Conservation (phyloP, 1,284 basidiomycete genomes). For the Ceratobasidium sp. region DNA sequence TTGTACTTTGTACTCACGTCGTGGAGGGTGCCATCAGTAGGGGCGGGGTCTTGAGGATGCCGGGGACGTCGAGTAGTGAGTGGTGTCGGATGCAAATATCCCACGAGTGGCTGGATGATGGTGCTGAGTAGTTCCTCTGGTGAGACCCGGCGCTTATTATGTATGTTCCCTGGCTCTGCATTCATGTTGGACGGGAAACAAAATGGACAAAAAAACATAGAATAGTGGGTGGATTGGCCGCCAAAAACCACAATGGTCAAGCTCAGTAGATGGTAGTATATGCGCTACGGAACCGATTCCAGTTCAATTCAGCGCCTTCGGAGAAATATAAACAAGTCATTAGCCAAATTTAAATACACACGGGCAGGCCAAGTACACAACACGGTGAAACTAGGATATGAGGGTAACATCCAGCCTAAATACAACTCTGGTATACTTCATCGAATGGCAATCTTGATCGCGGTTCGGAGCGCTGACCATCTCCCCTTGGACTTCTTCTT, state of each 20-base stretch:
- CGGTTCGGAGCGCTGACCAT: conserved; percentile 13
- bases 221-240: no score
- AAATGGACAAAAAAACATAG: not conserved
- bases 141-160: conserved; percentile 7
- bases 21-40: conserved; percentile 73
- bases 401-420: not conserved
- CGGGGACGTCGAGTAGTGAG: conserved; percentile 44
- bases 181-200: not conserved
- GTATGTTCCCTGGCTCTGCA: no score
- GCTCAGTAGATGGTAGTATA: no score
- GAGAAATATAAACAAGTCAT: not conserved
- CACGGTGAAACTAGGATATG: not conserved
- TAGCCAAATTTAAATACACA: not conserved
- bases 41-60: conserved; percentile 62
- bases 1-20: conserved; percentile 65
- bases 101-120: conserved; percentile 29
- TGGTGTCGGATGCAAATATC: conserved; percentile 37
- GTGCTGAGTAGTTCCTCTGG: conserved; percentile 3
- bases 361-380: not conserved
- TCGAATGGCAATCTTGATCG: conserved; percentile 22
- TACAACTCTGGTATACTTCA: conserved; percentile 5
- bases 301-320: not conserved
- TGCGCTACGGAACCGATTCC: no score
- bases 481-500: conserved; percentile 25
- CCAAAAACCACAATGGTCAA: no score